Percentiles rank a stretch among this genome's conserved stretches.
Conservation (phyloP, 2,329 filamentous ascomycete species). For the Lojkania enalia region DNA sequence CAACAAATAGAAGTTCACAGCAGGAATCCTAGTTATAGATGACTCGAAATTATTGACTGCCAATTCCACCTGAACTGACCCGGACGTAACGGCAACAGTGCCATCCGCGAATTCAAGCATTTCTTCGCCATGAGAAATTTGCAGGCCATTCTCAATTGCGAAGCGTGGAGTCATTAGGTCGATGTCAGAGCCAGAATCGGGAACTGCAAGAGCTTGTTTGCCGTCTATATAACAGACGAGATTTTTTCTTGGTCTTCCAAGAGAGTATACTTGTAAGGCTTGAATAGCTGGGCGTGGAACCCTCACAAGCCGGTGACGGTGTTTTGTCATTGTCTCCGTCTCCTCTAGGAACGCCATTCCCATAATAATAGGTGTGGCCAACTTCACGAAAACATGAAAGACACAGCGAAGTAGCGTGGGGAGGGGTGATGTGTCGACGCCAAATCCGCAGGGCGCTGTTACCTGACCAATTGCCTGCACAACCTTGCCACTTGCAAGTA, state of each 20-base stretch:
- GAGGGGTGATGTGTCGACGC: not conserved
- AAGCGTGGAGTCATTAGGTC: conserved; percentile 11
- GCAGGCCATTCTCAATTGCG: conserved; percentile 1
- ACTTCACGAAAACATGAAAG: conserved; percentile 12
- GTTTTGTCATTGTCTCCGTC: conserved; percentile 13
- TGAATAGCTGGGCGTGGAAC: conserved; percentile 7
- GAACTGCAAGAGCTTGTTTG: conserved; percentile 1
- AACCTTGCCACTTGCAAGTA: not conserved
- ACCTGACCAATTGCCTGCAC: not conserved
- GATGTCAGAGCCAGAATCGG: conserved; percentile 14
- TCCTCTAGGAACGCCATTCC: conserved; percentile 13
- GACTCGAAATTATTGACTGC: not conserved
- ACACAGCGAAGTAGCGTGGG: conserved; percentile 4
- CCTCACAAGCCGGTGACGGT: conserved; percentile 9
- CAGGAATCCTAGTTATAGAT: not conserved
- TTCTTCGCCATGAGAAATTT: not conserved
- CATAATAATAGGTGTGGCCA: conserved; percentile 15
- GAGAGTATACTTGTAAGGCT: conserved; percentile 6
- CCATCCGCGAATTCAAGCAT: conserved; percentile 4
- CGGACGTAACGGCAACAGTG: not conserved
- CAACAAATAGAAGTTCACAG: not conserved
- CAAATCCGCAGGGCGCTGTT: not conserved
- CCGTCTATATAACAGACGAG: conserved; percentile 9
- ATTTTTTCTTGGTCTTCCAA: conserved; percentile 1
- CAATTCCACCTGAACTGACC: not conserved